phyloP scores from a whole-genome alignment of 2,329 filamentous ascomycete species.

The Sporothrix euskadiensis region DNA sequence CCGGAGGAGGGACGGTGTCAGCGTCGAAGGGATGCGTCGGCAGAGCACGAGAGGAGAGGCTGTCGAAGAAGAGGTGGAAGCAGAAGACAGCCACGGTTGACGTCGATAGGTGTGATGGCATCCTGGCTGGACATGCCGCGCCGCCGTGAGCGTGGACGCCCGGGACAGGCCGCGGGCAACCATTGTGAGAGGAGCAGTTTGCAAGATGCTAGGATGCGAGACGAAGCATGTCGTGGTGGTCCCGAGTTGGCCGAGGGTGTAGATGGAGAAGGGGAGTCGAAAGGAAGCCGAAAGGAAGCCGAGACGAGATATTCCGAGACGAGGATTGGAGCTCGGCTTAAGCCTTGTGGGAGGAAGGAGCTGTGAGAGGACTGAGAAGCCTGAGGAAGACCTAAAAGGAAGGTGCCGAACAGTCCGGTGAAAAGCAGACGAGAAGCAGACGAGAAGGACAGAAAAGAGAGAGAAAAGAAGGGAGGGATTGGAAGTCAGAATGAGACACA shows the following conservation, averaged over 20 bases:
- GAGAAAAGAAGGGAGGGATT: background rate
- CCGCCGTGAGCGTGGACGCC: slow-evolving; percentile 30
- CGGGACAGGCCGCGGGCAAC: slow-evolving; percentile 29
- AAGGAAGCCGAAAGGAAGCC: background rate
- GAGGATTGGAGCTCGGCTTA: slow-evolving; percentile 1
- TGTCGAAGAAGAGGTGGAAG: background rate
- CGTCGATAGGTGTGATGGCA: slow-evolving; percentile 18
- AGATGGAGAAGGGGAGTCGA: background rate
- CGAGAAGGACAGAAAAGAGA: background rate
- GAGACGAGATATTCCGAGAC: background rate
- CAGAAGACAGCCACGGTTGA: slow-evolving; percentile 13
- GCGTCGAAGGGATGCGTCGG: background rate
- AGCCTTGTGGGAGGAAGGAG: background rate
- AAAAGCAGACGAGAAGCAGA: background rate
- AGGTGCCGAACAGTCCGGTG: background rate
- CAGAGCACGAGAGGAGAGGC: background rate
- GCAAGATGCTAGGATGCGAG: background rate
- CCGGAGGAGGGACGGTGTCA: slow-evolving; percentile 1
- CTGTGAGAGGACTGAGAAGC: background rate
- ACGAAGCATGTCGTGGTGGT: background rate
- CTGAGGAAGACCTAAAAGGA: background rate
- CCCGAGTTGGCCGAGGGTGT: background rate
- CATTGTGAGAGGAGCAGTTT: slow-evolving; percentile 25
- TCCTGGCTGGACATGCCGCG: slow-evolving; percentile 20
- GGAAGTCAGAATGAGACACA: background rate